Base-by-base conservation (phyloP, 768 basidiomycete genomes). In the Russula dissimulans region DNA sequence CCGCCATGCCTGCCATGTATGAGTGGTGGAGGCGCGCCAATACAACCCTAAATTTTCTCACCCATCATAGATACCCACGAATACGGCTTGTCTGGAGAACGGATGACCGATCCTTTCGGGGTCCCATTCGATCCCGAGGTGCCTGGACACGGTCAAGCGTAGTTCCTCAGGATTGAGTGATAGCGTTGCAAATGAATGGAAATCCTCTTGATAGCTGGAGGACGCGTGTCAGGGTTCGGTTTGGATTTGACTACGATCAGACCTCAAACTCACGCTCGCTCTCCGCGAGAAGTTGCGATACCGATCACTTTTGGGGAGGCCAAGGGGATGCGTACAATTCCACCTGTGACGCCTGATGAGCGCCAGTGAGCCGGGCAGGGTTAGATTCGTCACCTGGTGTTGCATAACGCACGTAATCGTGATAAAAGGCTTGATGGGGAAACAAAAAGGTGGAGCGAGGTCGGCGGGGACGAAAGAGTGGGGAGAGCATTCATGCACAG, bases 31-130 rank as follows among this genome's bases (percentile, higher is more conserved):
- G 9, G n/a, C 22, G 26, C 42, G 44, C 51, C 15, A 47, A 32
- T 59, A 49, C 8, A 52, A 34, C 1, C n/a, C 22, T 32, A 46
- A n/a, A 38, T 36, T 34, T 54, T 79, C 57, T 58, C 67, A 90
- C 90, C 94, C 94, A 60, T 97, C 94, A 70, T 93, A 97, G 58
- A 97, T 86, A 34, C 93, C 94, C 41, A 92, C 82, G 66, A 90
- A 93, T 5, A 91, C 79, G 7, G 85, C 88, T 71, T 97, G 91
- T 32, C 82, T 74, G 1, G 89, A 79, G 22, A 91, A 74, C 6
- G 78, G 74, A 38, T 84, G 77, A 1, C 77, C 78, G 9, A 81
- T 74, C 31, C 66, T 67, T 31, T 77, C 70, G 0, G 88, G 84
- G 63, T 89, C 79, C 94, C 94, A 95, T 54, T 87, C 81, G 56